Conservation (phyloP, 345 rosid genomes). For the Ailanthus altissimus region DNA sequence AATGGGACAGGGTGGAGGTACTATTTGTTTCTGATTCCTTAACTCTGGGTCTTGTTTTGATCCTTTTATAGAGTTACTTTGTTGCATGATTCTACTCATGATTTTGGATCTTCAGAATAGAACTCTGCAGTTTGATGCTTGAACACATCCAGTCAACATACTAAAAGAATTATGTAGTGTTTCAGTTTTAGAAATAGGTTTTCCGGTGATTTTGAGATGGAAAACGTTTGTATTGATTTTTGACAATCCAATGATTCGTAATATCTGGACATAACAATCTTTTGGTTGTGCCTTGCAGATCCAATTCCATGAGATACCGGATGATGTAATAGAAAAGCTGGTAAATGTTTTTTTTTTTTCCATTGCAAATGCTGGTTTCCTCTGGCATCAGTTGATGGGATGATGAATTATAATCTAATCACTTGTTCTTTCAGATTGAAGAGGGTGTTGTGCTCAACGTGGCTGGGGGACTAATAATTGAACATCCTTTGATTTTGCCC, state of each 20-base stretch:
- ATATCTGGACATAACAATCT: not conserved
- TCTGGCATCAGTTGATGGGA: not conserved
- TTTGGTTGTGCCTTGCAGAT: conserved; percentile 54
- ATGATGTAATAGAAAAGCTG: conserved; percentile 75
- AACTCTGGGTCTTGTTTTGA: not conserved
- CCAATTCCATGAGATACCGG: conserved; percentile 78
- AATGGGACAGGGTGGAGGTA: conserved; percentile 86
- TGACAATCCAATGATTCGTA: not conserved
- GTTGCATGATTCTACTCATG: not conserved
- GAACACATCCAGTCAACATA: not conserved
- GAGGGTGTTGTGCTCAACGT: conserved; percentile 73
- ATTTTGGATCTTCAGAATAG: not conserved
- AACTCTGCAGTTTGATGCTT: not conserved
- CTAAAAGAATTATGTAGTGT: not conserved
- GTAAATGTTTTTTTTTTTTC: conserved; percentile 36
- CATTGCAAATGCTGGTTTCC: not conserved
- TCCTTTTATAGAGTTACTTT: not conserved
- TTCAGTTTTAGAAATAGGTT: not conserved
- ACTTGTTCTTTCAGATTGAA: conserved; percentile 48
- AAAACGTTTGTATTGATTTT: not conserved
- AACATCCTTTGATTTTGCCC: conserved; percentile 74
- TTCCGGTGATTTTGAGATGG: not conserved
- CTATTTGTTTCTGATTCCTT: conserved; percentile 8
- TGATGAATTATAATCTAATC: not conserved
- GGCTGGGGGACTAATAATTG: conserved; percentile 81